Evolutionary conservation across 2,329 filamentous ascomycete genomes (phyloP), one percentile per base, ranked within the genome.

Genomic region (Alternaria hordeiaustralica): DNA sequence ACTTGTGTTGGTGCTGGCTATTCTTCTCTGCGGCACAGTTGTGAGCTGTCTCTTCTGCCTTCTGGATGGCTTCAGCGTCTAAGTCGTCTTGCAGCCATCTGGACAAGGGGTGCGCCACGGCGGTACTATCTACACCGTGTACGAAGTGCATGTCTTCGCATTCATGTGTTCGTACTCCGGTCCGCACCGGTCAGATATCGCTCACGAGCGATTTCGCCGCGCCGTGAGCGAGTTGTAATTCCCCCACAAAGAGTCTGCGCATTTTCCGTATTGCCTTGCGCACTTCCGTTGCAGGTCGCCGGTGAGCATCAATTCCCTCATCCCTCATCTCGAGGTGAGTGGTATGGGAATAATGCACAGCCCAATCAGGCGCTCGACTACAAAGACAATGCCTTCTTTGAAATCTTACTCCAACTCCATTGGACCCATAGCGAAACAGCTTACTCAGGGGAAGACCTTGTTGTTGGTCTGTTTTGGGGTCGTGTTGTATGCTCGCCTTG

Each of bases 1-100:
- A 6, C 6, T 30, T 6, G 18, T 49, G 57, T 65, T 59, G 57
- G 49, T 65, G 65, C 45, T 61, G 45, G 62, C 65, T 57, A 30
- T 58, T 26, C 9, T 13, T 41, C 8, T 36, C 25, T 15, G 18
- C 30, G 55, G 46, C 41, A 43, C 49, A 49, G 54, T 15, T 6
- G 26, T 28, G 44, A 46, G 13, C 25, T 13, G n/a, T 23, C 7
- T 36, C 23, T 23, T 3, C 11, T 41, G 15, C 54, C 55, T 49
- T 45, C 33, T 55, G 23, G 7, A 33, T 13, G 30, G 28, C 12
- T 23, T 43, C 50, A 13, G 21, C 25, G 15, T 55, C 9, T 28
- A 25, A 55, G 18, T 3, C 20, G 8, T 47, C 33, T 6, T 23
- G 44, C 43, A 45, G 49, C 33, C 26, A 10, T 23, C 2, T n/a